Base-by-base conservation (phyloP, 495 filamentous ascomycete species). In the Neurospora sp. region DNA sequence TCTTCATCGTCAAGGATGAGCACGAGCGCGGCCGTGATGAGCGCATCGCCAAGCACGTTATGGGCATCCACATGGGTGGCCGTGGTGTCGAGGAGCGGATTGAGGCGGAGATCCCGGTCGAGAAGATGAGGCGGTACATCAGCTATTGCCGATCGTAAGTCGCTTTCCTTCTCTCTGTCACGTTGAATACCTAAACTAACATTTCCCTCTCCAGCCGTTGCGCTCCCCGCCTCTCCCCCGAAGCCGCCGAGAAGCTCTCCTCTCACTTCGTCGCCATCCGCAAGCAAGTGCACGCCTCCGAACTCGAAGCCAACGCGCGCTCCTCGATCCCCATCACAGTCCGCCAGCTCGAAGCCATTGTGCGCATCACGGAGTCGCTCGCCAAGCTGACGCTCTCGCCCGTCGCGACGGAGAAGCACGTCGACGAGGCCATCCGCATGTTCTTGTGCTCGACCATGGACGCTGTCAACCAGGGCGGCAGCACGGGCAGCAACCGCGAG, bases 371-470 rank as follows among this genome's bases (percentile, higher is more conserved):
- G 16, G 96, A 99, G 80, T 92, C 96, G 2, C 89, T 99, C 3
- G 96, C 96, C 71, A 99, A 99, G 81, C 83, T 99, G 18, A 86
- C 90, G 1, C 89, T 99, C 35, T 92, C 90, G 0, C 90, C 94
- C 37, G 85, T 97, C 38, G 96, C 94, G 27, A 93, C 91, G 1
- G 94, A 97, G 81, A 85, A 88, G 70, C 96, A 99, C 81, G 96
- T 99, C 69, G 94, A 99, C 79, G 96, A 99, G 84, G 96, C 96
- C 2, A 99, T 99, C 78, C 91, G 96, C 0, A 88, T 99, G 39
- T 99, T 99, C 90, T 84, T 99, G 5, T 96, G 95, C 59, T 93
- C 89, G 2, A 99, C 96, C 69, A 99, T 99, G 96, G 95, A 99
- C 81, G 96, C 96, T 3, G 93, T 98, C 48, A 93, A 92, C 59